phyloP scores from a whole-genome alignment of 1,284 basidiomycete genomes.

The Sporisorium exsertum region DNA sequence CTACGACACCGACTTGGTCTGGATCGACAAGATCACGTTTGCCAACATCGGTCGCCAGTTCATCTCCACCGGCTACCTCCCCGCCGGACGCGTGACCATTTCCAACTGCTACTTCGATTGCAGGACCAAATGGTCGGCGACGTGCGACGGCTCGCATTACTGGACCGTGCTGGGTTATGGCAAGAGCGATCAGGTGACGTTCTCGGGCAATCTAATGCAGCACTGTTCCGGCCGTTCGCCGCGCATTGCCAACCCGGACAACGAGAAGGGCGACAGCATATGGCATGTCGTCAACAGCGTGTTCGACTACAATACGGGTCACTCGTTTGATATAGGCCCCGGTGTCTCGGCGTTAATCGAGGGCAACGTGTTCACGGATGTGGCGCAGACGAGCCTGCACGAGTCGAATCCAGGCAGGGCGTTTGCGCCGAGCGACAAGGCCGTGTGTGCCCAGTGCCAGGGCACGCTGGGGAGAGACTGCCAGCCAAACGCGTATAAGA shows the following conservation, averaged over 20 bases:
- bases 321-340: constrained; percentile 40
- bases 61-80: constrained; percentile 35
- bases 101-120: constrained; percentile 46
- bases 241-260: constrained; percentile 31
- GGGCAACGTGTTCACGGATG: constrained; percentile 43
- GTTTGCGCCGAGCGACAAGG: constrained; percentile 27
- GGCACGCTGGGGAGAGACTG: constrained; percentile 25
- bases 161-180: constrained; percentile 47
- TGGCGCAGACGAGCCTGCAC: constrained; percentile 37
- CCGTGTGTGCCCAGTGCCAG: constrained; percentile 26
- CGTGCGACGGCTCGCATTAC: constrained; percentile 48
- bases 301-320: constrained; percentile 31
- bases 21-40: constrained; percentile 61
- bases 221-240: constrained; percentile 47
- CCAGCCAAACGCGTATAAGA: constrained; percentile 40
- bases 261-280: constrained; percentile 10
- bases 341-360: constrained; percentile 35
- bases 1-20: constrained; percentile 44
- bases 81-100: constrained; percentile 31
- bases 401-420: constrained; percentile 22
- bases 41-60: constrained; percentile 44
- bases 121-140: constrained; percentile 38
- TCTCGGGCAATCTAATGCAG: constrained; percentile 37
- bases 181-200: constrained; percentile 37
- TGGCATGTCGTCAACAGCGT: constrained; percentile 45